Evolutionary conservation across 371 early-diverging fungal genomes (phyloP).

Genomic region (Mucor saturninus): DNA sequence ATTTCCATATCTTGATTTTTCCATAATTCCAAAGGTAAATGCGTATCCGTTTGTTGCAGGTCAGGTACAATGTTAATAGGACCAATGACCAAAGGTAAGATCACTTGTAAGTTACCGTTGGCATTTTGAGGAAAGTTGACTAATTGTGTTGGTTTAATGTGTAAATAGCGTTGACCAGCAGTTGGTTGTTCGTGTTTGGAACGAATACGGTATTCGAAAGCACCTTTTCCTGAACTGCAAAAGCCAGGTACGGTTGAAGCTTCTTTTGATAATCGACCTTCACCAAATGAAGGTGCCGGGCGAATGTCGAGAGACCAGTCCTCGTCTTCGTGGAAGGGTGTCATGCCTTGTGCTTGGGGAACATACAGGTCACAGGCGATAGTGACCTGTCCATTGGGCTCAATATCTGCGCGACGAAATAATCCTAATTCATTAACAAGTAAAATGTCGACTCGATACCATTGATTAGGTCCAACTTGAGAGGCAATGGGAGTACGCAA

Average conservation of each 20-base stretch:
- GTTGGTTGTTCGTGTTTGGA: slow-evolving; percentile 13
- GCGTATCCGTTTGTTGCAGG: slow-evolving; percentile 1
- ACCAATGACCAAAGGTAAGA: slow-evolving; percentile 53
- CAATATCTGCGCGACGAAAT: slow-evolving; percentile 46
- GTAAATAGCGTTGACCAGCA: slow-evolving; percentile 23
- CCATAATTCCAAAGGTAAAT: slow-evolving; percentile 36
- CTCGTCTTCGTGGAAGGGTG: slow-evolving; percentile 17
- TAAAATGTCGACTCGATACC: slow-evolving; percentile 51
- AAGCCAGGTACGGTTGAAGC: slow-evolving; percentile 41
- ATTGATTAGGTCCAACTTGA: slow-evolving; percentile 21
- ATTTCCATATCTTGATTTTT: slow-evolving; percentile 28
- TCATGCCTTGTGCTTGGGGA: slow-evolving; percentile 7
- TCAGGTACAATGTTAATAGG: slow-evolving; percentile 35
- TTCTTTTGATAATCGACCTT: slow-evolving; percentile 8
- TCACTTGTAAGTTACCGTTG: slow-evolving; percentile 10
- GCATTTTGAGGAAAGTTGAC: slow-evolving; percentile 20
- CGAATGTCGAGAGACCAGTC: slow-evolving; percentile 23
- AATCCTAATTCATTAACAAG: slow-evolving; percentile 51
- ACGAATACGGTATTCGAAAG: slow-evolving; percentile 48
- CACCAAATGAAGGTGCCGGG: slow-evolving; percentile 14
- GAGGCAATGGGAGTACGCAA: slow-evolving; percentile 39
- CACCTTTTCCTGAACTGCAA: slow-evolving; percentile 48
- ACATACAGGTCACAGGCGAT: slow-evolving; percentile 30
- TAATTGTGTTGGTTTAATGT: slow-evolving; percentile 8
- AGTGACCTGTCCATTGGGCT: slow-evolving; percentile 36